Base-by-base conservation (phyloP, 108 stramenopile genomes). In the Chaetoceros muelleri region DNA sequence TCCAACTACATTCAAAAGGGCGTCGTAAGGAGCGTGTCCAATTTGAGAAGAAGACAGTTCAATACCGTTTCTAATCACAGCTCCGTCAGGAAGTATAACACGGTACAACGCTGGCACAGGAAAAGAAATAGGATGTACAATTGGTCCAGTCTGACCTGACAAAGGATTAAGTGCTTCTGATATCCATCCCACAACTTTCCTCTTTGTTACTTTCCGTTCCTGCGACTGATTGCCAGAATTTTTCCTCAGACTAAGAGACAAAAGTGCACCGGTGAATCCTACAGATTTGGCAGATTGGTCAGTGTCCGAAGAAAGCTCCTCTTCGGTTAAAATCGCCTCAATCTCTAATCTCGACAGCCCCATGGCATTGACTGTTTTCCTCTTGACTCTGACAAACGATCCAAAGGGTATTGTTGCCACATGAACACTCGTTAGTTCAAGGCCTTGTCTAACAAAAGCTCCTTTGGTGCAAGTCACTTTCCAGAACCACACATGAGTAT, bases 111-210 rank as follows among this genome's bases (percentile, higher is more conserved):
- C 72, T 1, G 93, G 90, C 7, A 72, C 60, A 25, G 86, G 77
- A 60, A 90, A 74, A 18, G 79, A 64, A 0, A 95, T 48, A 22
- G 88, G 85, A 47, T 78, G 70, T 2, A 74, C 73, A 30, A 95
- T 67, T 7, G 70, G 64, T 1, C 93, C 93, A 22, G 84, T 53
- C 61, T 92, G 85, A 22, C 93, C 90, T 2, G 71, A 69, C 3
- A 87, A 64, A 2, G 93, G 93, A 73, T 95, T 95, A 19, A 95
- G 66, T 44, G 62, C 78, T 71, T 92, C 84, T 17, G 85, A 87
- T 53, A 90, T 90, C 87, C 85, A 95, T 40, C 93, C 93, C 21
- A 72, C 66, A 0, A 73, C 53, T 7, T 40, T 40, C 13, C 8
- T 40, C 34, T 10, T 40, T 40, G 8, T 40, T 10, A 40, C 5